Evolutionary conservation across 345 rosid genomes (phyloP).

Genomic region (Eucalyptus fibrosa): DNA sequence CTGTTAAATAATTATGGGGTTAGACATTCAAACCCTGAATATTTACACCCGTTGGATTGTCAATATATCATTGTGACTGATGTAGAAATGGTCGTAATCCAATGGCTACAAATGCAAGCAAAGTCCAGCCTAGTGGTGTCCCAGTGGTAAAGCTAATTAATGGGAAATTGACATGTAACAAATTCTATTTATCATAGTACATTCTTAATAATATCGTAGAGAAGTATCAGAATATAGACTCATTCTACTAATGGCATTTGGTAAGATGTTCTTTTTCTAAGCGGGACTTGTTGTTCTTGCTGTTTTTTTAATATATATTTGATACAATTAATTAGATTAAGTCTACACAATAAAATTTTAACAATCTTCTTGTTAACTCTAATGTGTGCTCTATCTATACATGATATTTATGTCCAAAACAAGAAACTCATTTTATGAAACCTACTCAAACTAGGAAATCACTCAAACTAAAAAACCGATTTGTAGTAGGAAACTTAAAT

Average conservation of each 20-base stretch:
- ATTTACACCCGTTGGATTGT: neutral
- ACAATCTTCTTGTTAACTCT: neutral
- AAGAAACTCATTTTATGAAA: neutral
- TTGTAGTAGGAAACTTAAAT: neutral
- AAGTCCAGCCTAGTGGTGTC: neutral
- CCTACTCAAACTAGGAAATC: neutral
- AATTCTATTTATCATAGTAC: neutral
- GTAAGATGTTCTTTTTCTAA: neutral
- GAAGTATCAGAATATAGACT: neutral
- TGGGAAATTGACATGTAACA: neutral
- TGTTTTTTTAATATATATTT: neutral
- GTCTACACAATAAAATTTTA: neutral
- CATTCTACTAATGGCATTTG: neutral
- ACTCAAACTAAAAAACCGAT: neutral
- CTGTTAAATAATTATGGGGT: neutral
- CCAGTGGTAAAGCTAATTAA: neutral
- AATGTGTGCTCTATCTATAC: neutral
- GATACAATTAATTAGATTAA: neutral
- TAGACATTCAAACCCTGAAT: neutral
- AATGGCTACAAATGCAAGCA: neutral
- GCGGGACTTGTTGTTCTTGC: neutral
- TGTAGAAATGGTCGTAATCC: no score
- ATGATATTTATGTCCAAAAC: no score
- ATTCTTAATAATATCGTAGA: neutral
- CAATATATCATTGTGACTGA: no score